A percentile compares a stretch with the other conserved stretches of the same genome.
Conservation (phyloP, 352 stramenopile species). For the Pythium coloratum region DNA sequence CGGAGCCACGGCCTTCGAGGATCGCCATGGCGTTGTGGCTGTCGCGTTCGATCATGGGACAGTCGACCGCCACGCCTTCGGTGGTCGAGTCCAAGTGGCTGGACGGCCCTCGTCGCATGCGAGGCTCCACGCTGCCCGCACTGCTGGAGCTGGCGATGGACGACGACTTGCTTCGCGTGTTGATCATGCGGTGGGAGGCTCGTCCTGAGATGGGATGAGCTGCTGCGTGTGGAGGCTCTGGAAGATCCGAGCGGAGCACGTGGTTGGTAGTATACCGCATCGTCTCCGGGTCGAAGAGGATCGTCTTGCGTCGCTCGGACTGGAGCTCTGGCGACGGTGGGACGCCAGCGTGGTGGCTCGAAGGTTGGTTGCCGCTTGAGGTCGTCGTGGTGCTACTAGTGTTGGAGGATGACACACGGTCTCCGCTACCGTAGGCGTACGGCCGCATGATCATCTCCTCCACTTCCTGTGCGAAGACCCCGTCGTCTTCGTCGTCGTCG, state of each 20-base stretch:
- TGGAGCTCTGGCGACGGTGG: not conserved
- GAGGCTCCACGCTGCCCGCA: not conserved
- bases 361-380: constrained; percentile 3
- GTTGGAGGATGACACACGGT: constrained; percentile 8
- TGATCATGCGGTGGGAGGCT: constrained; percentile 8
- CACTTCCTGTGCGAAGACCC: constrained; percentile 19
- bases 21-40: constrained; percentile 37
- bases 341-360: constrained; percentile 12
- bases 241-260: constrained; percentile 1
- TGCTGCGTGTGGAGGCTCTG: not conserved
- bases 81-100: not conserved
- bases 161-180: constrained; percentile 2
- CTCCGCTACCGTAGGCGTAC: constrained; percentile 15
- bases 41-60: constrained; percentile 46
- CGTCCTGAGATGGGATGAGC: not conserved
- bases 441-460: constrained; percentile 26
- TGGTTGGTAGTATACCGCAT: not conserved
- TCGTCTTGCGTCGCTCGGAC: constrained; percentile 13
- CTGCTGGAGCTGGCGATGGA: constrained; percentile 10
- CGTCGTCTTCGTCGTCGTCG: constrained; percentile 17
- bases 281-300: constrained; percentile 17
- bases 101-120: not conserved
- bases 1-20: constrained; percentile 33
- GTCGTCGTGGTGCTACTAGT: constrained; percentile 8
- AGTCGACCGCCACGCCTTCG: constrained; percentile 21